phyloP scores from a whole-genome alignment of 495 filamentous ascomycete genomes.

The Polyplosphaeria fusca region DNA sequence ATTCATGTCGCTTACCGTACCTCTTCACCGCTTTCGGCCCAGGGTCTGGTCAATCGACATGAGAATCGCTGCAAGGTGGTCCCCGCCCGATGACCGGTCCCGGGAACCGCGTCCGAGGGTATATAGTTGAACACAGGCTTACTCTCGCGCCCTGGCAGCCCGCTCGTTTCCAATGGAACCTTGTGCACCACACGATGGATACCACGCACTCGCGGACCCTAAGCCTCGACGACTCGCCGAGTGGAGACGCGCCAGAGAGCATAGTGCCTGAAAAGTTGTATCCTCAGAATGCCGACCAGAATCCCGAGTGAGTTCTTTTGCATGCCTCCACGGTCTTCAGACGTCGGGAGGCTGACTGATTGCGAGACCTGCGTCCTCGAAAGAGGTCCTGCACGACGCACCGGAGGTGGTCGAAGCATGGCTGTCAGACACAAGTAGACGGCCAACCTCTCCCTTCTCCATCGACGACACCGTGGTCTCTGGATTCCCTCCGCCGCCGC shows the following conservation, averaged over 20 bases:
- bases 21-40: neutral
- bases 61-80: neutral
- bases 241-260: conserved; percentile 1
- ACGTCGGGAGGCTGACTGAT: neutral
- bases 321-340: too few species aligned
- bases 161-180: neutral
- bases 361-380: conserved; percentile 3
- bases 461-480: conserved; percentile 11
- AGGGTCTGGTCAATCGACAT: neutral
- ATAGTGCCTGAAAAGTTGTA: neutral
- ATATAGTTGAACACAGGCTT: neutral
- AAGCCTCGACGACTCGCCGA: neutral
- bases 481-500: conserved; percentile 1
- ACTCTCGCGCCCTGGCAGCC: neutral
- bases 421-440: neutral
- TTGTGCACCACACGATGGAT: neutral
- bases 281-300: neutral
- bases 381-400: conserved; percentile 10
- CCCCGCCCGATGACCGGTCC: neutral
- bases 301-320: neutral
- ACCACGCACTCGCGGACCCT: neutral
- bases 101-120: neutral
- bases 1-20: neutral
- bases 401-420: conserved; percentile 12
- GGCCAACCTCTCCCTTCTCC: conserved; percentile 3